Percentiles rank a stretch among this genome's conserved stretches.
These are phyloP conservation scores for Lepiota subincarnata DNA, from an alignment of 768 basidiomycete species.

Conservation along the genomic window DNA sequence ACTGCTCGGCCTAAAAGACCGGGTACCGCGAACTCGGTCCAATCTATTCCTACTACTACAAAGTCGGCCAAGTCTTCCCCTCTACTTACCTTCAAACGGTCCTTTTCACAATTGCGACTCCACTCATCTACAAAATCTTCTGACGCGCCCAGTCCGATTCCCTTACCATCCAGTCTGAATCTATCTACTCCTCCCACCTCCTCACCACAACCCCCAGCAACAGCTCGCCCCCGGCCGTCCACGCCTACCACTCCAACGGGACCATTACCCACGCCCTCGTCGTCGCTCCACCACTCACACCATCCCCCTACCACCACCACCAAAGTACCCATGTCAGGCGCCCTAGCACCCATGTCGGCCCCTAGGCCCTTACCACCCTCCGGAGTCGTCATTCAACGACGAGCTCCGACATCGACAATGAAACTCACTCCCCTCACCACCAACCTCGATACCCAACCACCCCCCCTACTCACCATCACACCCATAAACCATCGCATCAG, in stretches of 20 bases:
- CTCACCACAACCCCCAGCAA: background rate
- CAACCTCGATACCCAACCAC: background rate
- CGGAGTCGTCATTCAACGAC: background rate
- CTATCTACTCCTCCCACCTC: background rate
- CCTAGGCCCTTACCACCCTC: background rate
- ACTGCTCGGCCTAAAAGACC: background rate
- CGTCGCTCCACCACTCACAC: background rate
- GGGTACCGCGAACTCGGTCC: background rate
- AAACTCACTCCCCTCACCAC: background rate
- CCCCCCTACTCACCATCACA: constrained; percentile 16
- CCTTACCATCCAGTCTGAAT: background rate
- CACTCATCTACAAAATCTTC: constrained; percentile 1
- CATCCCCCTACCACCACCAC: background rate
- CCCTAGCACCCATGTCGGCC: background rate
- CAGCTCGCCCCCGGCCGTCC: background rate
- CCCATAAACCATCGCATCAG: constrained; percentile 24
- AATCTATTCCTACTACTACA: background rate
- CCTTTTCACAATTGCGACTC: constrained; percentile 7
- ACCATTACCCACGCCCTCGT: background rate
- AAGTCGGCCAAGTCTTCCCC: background rate
- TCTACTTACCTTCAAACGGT: constrained; percentile 11
- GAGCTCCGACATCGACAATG: background rate
- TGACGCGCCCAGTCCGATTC: background rate
- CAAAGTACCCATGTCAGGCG: background rate
- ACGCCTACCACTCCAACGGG: background rate